Conservation (phyloP, 1,139 yeast genomes). For the Starmera stellimalicola region DNA sequence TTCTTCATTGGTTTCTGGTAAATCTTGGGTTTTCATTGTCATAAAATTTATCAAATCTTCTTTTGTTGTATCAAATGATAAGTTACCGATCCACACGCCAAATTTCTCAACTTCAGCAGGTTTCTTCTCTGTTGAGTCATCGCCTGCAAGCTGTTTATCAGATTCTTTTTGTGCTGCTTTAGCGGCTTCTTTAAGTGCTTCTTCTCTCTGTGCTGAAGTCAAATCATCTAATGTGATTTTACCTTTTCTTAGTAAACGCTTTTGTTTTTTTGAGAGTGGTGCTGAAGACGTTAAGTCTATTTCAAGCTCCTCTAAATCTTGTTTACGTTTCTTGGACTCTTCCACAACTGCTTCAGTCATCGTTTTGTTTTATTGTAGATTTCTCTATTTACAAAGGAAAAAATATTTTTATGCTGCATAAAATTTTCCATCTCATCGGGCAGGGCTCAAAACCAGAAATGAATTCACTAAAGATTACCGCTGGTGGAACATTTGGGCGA, state of each 20-base stretch:
- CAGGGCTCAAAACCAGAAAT: not conserved
- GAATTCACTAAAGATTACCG: not conserved
- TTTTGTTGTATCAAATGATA: slow-evolving; percentile 74
- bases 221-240: slow-evolving; percentile 53
- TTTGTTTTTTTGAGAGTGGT: slow-evolving; percentile 88
- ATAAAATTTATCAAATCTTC: slow-evolving; percentile 67
- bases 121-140: slow-evolving; percentile 9
- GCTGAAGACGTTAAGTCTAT: slow-evolving; percentile 70
- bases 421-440: not conserved
- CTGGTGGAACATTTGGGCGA: slow-evolving; percentile 1
- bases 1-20: slow-evolving; percentile 29
- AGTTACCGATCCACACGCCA: slow-evolving; percentile 93
- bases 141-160: slow-evolving; percentile 16
- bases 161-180: slow-evolving; percentile 9
- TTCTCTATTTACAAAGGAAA: not conserved
- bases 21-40: slow-evolving; percentile 42
- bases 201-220: slow-evolving; percentile 38
- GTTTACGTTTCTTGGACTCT: not conserved
- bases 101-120: slow-evolving; percentile 24
- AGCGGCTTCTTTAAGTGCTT: slow-evolving; percentile 23
- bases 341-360: not conserved
- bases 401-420: not conserved
- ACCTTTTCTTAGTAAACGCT: slow-evolving; percentile 71
- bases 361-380: not conserved
- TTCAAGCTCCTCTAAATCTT: slow-evolving; percentile 54